Conservation (phyloP, 108 stramenopile genomes). For the Pseudonitzschia pungens region DNA sequence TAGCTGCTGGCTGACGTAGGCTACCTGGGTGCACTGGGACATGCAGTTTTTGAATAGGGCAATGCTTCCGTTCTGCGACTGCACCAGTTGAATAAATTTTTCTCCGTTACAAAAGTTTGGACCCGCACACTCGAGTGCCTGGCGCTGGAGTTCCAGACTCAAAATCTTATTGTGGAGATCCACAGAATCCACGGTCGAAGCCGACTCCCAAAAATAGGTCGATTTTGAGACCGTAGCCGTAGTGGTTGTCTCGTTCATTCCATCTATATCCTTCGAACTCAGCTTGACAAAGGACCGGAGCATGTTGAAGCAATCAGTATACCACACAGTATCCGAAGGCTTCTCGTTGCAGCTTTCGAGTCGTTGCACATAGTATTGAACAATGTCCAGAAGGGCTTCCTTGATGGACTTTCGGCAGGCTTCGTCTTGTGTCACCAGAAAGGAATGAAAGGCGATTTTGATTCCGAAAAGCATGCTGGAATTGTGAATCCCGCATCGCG, state of each 20-base stretch:
- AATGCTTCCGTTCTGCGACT: slow-evolving; percentile 86
- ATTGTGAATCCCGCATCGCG: slow-evolving; percentile 87
- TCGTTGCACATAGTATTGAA: slow-evolving; percentile 84
- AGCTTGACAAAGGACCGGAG: slow-evolving; percentile 96
- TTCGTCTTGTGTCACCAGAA: slow-evolving; percentile 78
- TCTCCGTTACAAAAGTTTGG: slow-evolving; percentile 78
- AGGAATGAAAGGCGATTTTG: slow-evolving; percentile 92
- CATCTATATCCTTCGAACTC: slow-evolving; percentile 81
- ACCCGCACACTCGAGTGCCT: slow-evolving; percentile 81
- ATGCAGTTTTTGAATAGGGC: slow-evolving; percentile 96
- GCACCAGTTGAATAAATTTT: slow-evolving; percentile 91
- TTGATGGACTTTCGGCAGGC: slow-evolving; percentile 81
- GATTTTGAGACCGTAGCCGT: slow-evolving; percentile 19
- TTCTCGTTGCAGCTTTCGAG: slow-evolving; percentile 78
- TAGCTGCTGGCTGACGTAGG: slow-evolving; percentile 91
- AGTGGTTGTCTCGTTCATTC: slow-evolving; percentile 50
- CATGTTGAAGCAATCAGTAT: slow-evolving; percentile 93
- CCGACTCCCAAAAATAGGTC: slow-evolving; percentile 28
- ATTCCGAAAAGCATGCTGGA: slow-evolving; percentile 90
- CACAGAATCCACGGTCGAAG: slow-evolving; percentile 72
- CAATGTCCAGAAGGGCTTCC: slow-evolving; percentile 88
- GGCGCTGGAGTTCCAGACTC: slow-evolving; percentile 89
- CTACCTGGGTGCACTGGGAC: slow-evolving; percentile 88
- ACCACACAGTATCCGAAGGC: slow-evolving; percentile 64
- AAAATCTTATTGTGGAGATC: slow-evolving; percentile 89